Base-by-base conservation (phyloP, 2,329 filamentous ascomycete species). In the Hawksworthiomyces lignivorus region DNA sequence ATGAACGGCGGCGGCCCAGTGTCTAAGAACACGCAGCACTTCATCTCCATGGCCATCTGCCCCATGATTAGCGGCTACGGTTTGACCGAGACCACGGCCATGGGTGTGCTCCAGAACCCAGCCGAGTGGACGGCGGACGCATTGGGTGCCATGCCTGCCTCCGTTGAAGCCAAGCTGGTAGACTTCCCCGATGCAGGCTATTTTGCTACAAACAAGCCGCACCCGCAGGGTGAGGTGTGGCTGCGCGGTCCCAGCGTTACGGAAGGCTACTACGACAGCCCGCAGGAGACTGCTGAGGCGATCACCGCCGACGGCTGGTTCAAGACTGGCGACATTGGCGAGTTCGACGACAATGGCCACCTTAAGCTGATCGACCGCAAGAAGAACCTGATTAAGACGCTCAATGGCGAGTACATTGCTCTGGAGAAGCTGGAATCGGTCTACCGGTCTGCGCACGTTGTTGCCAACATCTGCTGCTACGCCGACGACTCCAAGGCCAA, bases 61-160 rank as follows among this genome's bases (percentile, higher is more conserved):
- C 87, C 87, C 32, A 90, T 94, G 87, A 86, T 94, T 51, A 82
- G 78, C 52, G 87, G 87, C 12, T 94, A 94, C 56, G 87, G 87
- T 50, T 69, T 94, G 50, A 94, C 87, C 7, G 87, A 94, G 65
- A 94, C 87, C 1, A 73, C 76, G 27, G 85, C 84, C 41, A 85
- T 85, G 79, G 82, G 82, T 40, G 74, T 75, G 14, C 63, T 87
- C 22, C 83, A 80, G 72, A 86, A 87, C 59, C 87, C 87, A 7
- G 61, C 82, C 49, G 78, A 86, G 48, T 94, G 86, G 84, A 87
- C 84, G 32, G 75, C 82, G 42, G 67, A 77, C 12, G 77, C 82
- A 4, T 72, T 90, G 41, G 87, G 87, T 48, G 77, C 84, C 51
- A 76, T 88, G 56, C 80, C 85, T 9, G 80, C 75, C 4, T 82